Evolutionary conservation across 257 asterid genomes (phyloP).

Genomic region (Solanum pennellii): DNA sequence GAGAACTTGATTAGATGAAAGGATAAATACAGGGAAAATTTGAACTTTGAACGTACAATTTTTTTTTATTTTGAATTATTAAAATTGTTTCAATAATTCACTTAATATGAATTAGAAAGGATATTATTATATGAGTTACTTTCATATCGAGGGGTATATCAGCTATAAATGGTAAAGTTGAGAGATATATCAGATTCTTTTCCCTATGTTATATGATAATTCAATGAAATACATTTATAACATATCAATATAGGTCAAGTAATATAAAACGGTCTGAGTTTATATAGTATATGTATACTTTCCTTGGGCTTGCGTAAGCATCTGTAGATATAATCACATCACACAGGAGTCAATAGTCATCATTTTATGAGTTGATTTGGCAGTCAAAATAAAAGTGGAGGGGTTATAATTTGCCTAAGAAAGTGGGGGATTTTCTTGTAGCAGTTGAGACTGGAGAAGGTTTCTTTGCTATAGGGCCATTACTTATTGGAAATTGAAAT

Average conservation of each 20-base stretch:
- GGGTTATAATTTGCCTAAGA: conserved; percentile 4
- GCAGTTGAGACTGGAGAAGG: not conserved
- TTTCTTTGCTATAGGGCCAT: not conserved
- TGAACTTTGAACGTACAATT: not conserved
- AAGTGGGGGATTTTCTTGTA: conserved; percentile 16
- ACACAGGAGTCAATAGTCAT: not conserved
- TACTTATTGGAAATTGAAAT: conserved; percentile 14
- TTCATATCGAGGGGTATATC: too few relatives aligned
- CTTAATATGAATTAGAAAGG: too few relatives aligned
- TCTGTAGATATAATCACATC: not conserved
- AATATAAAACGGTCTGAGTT: too few relatives aligned
- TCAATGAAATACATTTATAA: not conserved
- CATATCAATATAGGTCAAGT: too few relatives aligned
- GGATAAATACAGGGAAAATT: not conserved
- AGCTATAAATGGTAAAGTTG: fast-evolving
- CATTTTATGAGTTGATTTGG: conserved; percentile 9
- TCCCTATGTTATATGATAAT: not conserved
- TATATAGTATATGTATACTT: not conserved
- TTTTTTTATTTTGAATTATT: not conserved
- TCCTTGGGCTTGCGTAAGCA: conserved; percentile 11
- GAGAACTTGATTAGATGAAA: not conserved
- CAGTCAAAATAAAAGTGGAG: not conserved
- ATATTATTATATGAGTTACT: too few relatives aligned
- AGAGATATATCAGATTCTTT: too few relatives aligned
- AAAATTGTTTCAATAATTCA: too few relatives aligned